A percentile compares a stretch with the other conserved stretches of the same genome.
These are phyloP conservation scores for Rhodotorula sp. DNA, from an alignment of 1,284 basidiomycete genomes.

Conservation along the genomic window DNA sequence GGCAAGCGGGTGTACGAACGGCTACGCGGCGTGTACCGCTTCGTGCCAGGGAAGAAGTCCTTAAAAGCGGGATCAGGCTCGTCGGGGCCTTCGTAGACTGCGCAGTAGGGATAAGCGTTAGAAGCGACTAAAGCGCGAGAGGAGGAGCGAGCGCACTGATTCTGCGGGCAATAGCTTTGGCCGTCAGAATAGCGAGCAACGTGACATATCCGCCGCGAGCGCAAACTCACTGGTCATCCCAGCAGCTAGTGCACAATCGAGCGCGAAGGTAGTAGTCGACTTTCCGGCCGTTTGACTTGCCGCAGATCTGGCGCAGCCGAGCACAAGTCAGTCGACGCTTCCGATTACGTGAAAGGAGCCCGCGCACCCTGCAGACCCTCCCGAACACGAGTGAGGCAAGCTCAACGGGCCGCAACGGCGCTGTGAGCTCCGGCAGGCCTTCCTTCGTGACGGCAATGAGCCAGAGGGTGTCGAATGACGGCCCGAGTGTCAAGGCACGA, in stretches of 20 bases:
- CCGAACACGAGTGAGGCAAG: slow-evolving; percentile 14
- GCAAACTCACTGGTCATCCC: slow-evolving; percentile 16
- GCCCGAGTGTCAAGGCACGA: neutral
- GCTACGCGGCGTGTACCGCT: slow-evolving; percentile 30
- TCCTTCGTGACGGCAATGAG: neutral
- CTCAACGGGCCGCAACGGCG: slow-evolving; percentile 1
- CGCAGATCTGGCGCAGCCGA: slow-evolving; percentile 12
- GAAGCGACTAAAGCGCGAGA: neutral
- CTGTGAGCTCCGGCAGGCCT: slow-evolving; percentile 15
- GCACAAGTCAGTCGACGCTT: neutral
- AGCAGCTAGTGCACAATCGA: slow-evolving; percentile 26
- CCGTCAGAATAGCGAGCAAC: neutral
- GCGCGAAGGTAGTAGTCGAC: slow-evolving; percentile 21
- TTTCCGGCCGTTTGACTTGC: slow-evolving; percentile 8
- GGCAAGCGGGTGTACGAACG: neutral
- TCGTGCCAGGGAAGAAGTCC: slow-evolving; percentile 22
- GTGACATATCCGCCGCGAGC: neutral
- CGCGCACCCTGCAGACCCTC: slow-evolving; percentile 13
- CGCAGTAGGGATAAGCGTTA: neutral
- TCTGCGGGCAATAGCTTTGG: neutral
- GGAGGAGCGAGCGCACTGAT: neutral
- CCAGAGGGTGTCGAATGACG: slow-evolving; percentile 5
- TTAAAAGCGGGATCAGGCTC: slow-evolving; percentile 35
- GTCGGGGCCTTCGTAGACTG: slow-evolving; percentile 34
- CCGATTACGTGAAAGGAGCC: neutral